Conservation (phyloP, 352 stramenopile species). For the Nothophytophthora sp. region DNA sequence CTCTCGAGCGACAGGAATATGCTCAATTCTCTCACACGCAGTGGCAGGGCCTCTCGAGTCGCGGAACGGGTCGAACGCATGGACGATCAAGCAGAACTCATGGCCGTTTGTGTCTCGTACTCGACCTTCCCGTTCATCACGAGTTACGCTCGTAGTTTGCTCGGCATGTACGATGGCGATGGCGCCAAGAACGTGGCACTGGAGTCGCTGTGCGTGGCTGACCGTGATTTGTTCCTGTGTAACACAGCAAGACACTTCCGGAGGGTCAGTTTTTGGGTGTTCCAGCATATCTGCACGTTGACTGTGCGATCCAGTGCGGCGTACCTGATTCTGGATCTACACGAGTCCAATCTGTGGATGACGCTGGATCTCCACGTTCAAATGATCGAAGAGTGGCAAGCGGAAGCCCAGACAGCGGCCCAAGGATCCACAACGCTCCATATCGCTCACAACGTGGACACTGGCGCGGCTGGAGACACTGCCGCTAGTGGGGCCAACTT, state of each 20-base stretch:
- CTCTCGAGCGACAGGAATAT: conserved; percentile 40
- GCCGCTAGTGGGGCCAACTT: conserved; percentile 13
- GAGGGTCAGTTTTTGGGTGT: conserved; percentile 80
- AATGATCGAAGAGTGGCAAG: conserved; percentile 68
- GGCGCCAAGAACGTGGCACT: conserved; percentile 61
- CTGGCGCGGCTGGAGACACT: conserved; percentile 1
- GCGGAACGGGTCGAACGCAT: conserved; percentile 72
- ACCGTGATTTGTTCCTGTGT: conserved; percentile 69
- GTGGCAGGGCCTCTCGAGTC: conserved; percentile 48
- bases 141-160: conserved; percentile 76
- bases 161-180: conserved; percentile 71
- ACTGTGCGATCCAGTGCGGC: conserved; percentile 68
- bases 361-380: conserved; percentile 71
- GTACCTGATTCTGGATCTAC: conserved; percentile 80
- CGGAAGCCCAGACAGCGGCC: conserved; percentile 13
- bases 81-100: conserved; percentile 67
- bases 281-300: conserved; percentile 82
- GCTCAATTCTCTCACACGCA: conserved; percentile 74
- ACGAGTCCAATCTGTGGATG: conserved; percentile 85
- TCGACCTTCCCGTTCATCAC: conserved; percentile 87
- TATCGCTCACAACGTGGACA: neutral
- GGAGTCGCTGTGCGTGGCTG: conserved; percentile 47
- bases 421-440: conserved; percentile 3
- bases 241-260: conserved; percentile 70
- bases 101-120: conserved; percentile 76